These are phyloP conservation scores for Plasmodium vivax DNA, from an alignment of 169 alveolate species.

Conservation along the genomic window DNA sequence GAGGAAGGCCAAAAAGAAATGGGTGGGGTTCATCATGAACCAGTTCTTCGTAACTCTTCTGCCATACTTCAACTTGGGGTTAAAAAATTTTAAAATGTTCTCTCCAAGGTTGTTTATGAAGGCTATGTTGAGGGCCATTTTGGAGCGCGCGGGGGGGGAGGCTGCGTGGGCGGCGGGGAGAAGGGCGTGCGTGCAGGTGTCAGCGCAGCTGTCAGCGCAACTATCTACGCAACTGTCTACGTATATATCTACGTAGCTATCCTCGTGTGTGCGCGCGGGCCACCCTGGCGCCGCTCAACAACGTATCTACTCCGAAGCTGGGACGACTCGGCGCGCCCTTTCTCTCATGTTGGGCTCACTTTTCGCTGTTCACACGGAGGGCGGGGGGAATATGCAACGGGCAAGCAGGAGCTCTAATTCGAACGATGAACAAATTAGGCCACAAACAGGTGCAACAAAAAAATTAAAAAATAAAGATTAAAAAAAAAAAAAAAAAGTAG, in stretches of 20 bases:
- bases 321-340: background rate
- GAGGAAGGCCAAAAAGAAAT: conserved; percentile 35
- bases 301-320: background rate
- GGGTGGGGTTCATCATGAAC: conserved; percentile 58
- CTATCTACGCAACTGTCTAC: background rate
- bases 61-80: conserved; percentile 25
- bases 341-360: background rate
- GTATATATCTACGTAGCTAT: background rate
- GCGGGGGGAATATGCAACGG: background rate
- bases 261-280: too few species aligned
- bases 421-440: background rate
- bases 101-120: conserved; percentile 32
- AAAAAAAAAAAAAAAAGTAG: too few species aligned
- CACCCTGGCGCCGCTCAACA: background rate
- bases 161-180: background rate
- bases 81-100: conserved; percentile 29
- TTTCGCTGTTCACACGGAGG: background rate
- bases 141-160: background rate
- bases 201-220: background rate
- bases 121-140: conserved; percentile 22
- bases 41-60: conserved; percentile 44
- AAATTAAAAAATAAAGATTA: too few species aligned
- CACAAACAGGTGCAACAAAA: background rate
- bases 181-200: background rate
- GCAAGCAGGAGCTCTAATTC: background rate